Base-by-base conservation (phyloP, 2,329 filamentous ascomycete species). In the Hymenoscyphus occultus region DNA sequence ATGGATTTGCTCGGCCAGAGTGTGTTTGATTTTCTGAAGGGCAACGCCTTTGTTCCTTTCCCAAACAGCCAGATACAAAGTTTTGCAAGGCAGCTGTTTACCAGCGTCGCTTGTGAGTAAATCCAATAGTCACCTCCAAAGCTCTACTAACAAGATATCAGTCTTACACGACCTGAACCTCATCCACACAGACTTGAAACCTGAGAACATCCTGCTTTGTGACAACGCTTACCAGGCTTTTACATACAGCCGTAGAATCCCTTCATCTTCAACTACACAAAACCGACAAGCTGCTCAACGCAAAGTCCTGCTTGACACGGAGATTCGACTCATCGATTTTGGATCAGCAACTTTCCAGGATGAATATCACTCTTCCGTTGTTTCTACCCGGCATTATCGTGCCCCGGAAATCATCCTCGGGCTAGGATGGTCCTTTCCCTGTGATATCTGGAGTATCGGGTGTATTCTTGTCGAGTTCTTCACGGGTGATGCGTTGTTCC, bases 51-150 rank as follows among this genome's bases (percentile, higher is more conserved):
- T 75, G 93, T 97, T 19, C 95, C 95, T 0, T 99, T 99, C 74
- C 95, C 95, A 13, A 98, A 96, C 82, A 97, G 93, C 70, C 95
- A 99, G 78, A 99, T 99, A 65, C 95, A 98, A 77, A 94, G 87
- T 76, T 98, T 99, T 82, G 95, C 95, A 59, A 88, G 94, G 60
- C 95, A 99, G 76, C 82, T 99, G 16, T 91, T 99, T 67, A 98
- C 94, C n/a, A 98, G 94, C 74, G 96, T 99, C 74, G 95, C 95
- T 65, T 99, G 92, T 96, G 81, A 83, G 92, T 87, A 35, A 61
- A 35, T 45, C n/a, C 13, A 31, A 58, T 54, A 61, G 31, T 39
- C 56, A 13, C n/a, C 39, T 64, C 10, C 31, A 48, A 42, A 13
- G 10, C n/a, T 54, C 19, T 64, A 63, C 66, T 74, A 69, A 77